Evolutionary conservation across 1,139 yeast genomes (phyloP).

Genomic region (Citeromyces hawaiiensis): DNA sequence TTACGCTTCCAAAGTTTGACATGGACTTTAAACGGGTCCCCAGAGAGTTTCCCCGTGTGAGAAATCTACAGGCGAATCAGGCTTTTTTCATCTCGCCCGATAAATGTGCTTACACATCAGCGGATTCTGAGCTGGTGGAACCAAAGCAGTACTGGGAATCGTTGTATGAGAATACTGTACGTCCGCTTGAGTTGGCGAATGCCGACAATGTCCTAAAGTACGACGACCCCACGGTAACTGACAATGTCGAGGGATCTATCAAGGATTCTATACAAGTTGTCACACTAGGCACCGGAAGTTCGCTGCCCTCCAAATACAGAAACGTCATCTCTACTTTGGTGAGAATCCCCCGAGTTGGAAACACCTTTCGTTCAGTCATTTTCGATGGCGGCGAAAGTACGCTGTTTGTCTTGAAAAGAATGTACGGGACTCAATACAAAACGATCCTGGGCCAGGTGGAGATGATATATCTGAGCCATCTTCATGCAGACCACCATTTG

Average conservation of each 20-base stretch:
- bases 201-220: no score
- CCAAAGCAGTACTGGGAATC: constrained; percentile 21
- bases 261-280: constrained; percentile 53
- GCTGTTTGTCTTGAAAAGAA: constrained; percentile 54
- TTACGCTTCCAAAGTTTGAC: constrained; percentile 17
- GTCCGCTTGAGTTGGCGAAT: constrained; percentile 14
- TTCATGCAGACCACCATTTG: constrained; percentile 95
- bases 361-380: constrained; percentile 19
- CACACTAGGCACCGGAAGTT: constrained; percentile 90
- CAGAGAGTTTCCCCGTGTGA: constrained; percentile 10
- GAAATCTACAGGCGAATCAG: constrained; percentile 15
- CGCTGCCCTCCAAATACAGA: constrained; percentile 73
- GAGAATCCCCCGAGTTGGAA: constrained; percentile 39
- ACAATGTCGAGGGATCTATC: constrained; percentile 8
- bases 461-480: constrained; percentile 67
- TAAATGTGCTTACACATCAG: background rate
- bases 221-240: no score
- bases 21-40: constrained; percentile 7
- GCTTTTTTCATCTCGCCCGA: constrained; percentile 1
- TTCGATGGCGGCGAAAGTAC: constrained; percentile 96
- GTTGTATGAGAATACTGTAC: constrained; percentile 28
- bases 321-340: constrained; percentile 75
- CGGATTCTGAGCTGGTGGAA: background rate
- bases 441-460: constrained; percentile 42
- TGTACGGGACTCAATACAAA: constrained; percentile 17